These are phyloP conservation scores for Pezicula radicicola DNA, from an alignment of 2,329 filamentous ascomycete genomes.

Conservation along the genomic window DNA sequence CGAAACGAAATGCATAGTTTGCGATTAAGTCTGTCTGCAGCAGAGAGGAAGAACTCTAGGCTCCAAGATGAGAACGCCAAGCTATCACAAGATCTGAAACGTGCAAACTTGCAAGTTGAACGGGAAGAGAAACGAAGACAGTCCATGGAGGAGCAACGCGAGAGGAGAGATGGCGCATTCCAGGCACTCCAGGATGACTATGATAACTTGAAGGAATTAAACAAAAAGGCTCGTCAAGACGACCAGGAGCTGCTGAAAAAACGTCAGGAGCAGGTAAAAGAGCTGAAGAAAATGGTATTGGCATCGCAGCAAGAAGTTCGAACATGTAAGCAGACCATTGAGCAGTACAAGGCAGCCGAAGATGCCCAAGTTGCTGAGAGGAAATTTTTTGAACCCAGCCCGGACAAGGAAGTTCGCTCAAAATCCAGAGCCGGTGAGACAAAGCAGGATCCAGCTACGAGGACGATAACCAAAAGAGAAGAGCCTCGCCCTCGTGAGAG, in stretches of 20 bases:
- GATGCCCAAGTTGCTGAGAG: too few relatives aligned
- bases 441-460: not conserved
- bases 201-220: constrained; percentile 49
- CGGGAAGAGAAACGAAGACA: constrained; percentile 35
- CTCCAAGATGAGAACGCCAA: constrained; percentile 27
- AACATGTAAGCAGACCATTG: constrained; percentile 13
- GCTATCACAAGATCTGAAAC: constrained; percentile 23
- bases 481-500: constrained; percentile 9
- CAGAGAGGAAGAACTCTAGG: constrained; percentile 32
- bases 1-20: constrained; percentile 51
- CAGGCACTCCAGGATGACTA: constrained; percentile 48
- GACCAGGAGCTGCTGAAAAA: constrained; percentile 52
- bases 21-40: constrained; percentile 45
- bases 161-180: constrained; percentile 46
- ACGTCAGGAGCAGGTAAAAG: constrained; percentile 54
- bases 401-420: constrained; percentile 2
- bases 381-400: too few relatives aligned
- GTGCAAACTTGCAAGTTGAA: constrained; percentile 23
- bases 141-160: constrained; percentile 39
- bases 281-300: constrained; percentile 51
- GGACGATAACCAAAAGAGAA: constrained; percentile 2
- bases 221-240: constrained; percentile 51
- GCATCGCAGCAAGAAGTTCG: constrained; percentile 34
- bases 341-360: not conserved
- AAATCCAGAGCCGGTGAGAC: not conserved